phyloP scores from a whole-genome alignment of 805 yeast species.

The Lachancea quebecensis region DNA sequence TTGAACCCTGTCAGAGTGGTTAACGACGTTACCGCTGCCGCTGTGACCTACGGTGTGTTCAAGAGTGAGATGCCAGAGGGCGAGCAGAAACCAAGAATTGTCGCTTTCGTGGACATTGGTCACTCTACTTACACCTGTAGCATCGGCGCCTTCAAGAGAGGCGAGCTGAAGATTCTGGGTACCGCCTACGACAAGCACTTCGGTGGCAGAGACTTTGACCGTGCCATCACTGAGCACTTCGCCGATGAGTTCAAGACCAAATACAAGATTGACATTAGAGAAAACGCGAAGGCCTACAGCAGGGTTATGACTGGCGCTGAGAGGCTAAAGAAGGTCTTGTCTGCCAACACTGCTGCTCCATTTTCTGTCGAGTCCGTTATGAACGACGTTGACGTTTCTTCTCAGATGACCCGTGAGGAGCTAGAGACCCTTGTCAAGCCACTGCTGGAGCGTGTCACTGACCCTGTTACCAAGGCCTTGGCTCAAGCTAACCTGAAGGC shows the following conservation, averaged over 20 bases:
- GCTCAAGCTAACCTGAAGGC: constrained; percentile 65
- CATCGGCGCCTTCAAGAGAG: constrained; percentile 86
- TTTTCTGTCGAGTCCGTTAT: constrained; percentile 92
- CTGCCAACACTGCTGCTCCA: constrained; percentile 94
- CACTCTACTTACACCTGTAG: constrained; percentile 91
- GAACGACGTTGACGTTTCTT: constrained; percentile 93
- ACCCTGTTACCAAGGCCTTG: constrained; percentile 78
- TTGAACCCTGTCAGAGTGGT: constrained; percentile 97
- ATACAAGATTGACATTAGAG: constrained; percentile 86
- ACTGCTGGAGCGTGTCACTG: constrained; percentile 63
- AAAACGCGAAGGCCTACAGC: constrained; percentile 91
- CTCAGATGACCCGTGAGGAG: constrained; percentile 83
- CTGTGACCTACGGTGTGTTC: constrained; percentile 98
- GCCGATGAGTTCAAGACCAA: constrained; percentile 87
- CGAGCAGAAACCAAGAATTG: constrained; percentile 71
- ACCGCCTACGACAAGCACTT: constrained; percentile 91
- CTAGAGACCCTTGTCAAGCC: constrained; percentile 87
- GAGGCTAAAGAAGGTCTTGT: constrained; percentile 87
- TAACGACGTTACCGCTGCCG: constrained; percentile 97
- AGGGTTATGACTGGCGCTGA: constrained; percentile 90
- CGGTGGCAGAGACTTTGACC: constrained; percentile 97
- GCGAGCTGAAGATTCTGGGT: constrained; percentile 89
- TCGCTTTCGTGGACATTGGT: constrained; percentile 95
- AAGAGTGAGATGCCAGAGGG: constrained; percentile 89
- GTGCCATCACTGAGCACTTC: constrained; percentile 88